phyloP scores from a whole-genome alignment of 2,329 filamentous ascomycete genomes.

The Hymenoscyphus scutula region DNA sequence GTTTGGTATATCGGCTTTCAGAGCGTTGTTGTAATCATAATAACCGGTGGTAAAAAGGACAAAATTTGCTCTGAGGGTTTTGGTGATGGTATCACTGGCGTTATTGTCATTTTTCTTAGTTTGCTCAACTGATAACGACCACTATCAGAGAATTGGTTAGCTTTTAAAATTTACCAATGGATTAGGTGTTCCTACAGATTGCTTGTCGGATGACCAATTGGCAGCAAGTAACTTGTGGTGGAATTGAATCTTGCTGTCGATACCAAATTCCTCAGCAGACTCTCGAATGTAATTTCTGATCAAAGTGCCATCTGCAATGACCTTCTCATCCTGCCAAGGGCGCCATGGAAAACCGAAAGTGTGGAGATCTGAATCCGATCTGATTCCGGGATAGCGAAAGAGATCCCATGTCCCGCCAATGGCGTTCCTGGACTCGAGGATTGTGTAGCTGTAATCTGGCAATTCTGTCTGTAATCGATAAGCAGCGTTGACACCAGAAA shows the following conservation, averaged over 20 bases:
- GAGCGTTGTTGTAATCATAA: conserved; percentile 58
- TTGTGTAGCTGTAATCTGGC: conserved; percentile 56
- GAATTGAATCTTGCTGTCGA: conserved; percentile 55
- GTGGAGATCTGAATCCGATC: conserved; percentile 60
- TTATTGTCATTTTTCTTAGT: conserved; percentile 34
- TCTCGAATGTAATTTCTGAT: conserved; percentile 55
- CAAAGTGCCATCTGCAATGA: conserved; percentile 50
- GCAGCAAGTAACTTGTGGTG: conserved; percentile 48
- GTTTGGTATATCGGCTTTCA: conserved; percentile 54
- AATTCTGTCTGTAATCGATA: conserved; percentile 64
- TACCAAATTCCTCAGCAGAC: conserved; percentile 50
- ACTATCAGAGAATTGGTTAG: conserved; percentile 33
- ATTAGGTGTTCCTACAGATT: conserved; percentile 33
- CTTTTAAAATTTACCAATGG: background rate
- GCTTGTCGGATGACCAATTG: conserved; percentile 53
- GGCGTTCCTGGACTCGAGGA: conserved; percentile 64
- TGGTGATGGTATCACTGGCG: conserved; percentile 15
- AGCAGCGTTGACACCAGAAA: conserved; percentile 72
- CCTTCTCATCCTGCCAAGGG: conserved; percentile 57
- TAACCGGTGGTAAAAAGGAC: conserved; percentile 61
- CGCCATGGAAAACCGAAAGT: conserved; percentile 68
- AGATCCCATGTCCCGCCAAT: conserved; percentile 79
- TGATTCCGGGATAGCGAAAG: conserved; percentile 72
- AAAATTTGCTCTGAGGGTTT: conserved; percentile 43
- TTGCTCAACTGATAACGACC: conserved; percentile 47